Conservation (phyloP, 108 stramenopile genomes). For the Skeletonema grethae region DNA sequence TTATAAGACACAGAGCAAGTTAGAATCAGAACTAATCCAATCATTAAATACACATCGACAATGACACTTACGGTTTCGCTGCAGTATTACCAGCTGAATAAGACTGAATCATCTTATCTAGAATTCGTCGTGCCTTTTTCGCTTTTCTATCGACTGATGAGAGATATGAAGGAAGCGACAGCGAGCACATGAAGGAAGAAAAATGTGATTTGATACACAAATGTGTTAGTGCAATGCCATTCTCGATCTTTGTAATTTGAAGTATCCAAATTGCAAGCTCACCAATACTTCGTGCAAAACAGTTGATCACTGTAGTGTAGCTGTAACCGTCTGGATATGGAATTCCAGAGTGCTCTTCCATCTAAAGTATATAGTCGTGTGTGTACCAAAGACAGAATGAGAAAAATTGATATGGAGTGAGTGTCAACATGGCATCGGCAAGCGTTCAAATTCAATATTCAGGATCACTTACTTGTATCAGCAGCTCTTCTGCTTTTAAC, state of each 20-base stretch:
- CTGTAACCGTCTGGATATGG: constrained; percentile 15
- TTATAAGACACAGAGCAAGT: no score
- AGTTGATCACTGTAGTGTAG: constrained; percentile 22
- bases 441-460: no score
- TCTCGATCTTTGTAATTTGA: neutral
- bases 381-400: neutral
- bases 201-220: no score
- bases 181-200: no score
- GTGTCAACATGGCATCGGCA: neutral
- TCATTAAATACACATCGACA: no score
- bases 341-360: neutral
- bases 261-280: neutral
- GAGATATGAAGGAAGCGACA: no score
- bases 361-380: neutral
- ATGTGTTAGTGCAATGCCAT: no score
- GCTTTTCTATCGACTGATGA: constrained; percentile 24
- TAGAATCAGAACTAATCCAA: no score
- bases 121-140: constrained; percentile 14
- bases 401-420: neutral
- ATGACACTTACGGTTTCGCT: neutral
- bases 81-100: constrained; percentile 12
- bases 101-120: constrained; percentile 14
- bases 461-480: neutral
- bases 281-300: constrained; percentile 22
- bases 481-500: constrained; percentile 7